These are phyloP conservation scores for Solanum hybrid DNA, from an alignment of 305 asterid species.

Conservation along the genomic window DNA sequence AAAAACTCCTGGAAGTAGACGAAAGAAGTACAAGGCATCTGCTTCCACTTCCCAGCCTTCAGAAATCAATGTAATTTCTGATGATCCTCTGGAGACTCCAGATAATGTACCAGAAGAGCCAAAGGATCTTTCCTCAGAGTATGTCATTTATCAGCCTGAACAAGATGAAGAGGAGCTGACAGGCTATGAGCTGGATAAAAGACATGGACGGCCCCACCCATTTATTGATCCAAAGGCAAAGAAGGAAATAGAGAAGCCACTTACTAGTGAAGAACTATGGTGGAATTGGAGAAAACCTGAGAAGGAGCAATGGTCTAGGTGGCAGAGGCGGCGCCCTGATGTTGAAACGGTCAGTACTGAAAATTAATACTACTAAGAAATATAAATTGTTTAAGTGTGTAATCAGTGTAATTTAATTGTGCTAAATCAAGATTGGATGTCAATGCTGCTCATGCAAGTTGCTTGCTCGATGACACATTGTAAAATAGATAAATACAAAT, in stretches of 20 bases:
- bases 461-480: not conserved
- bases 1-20: slow-evolving; percentile 83
- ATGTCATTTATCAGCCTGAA: slow-evolving; percentile 61
- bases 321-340: slow-evolving; percentile 97
- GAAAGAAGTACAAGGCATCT: slow-evolving; percentile 50
- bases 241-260: slow-evolving; percentile 54
- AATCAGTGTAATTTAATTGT: not conserved
- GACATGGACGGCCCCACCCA: slow-evolving; percentile 72
- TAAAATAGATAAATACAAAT: not conserved
- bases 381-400: not conserved
- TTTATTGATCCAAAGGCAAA: slow-evolving; percentile 71
- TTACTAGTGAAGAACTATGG: slow-evolving; percentile 90
- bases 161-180: slow-evolving; percentile 47
- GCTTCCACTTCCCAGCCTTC: slow-evolving; percentile 36
- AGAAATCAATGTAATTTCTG: slow-evolving; percentile 21
- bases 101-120: slow-evolving; percentile 44
- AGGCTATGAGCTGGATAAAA: slow-evolving; percentile 72
- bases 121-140: slow-evolving; percentile 41
- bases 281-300: slow-evolving; percentile 98
- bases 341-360: slow-evolving; percentile 68
- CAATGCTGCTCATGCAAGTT: not conserved
- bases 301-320: slow-evolving; percentile 94
- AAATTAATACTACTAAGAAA: not conserved
- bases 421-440: not conserved
- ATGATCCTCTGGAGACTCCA: slow-evolving; percentile 31